Evolutionary conservation across 1,139 yeast species (phyloP), one percentile per base, ranked within the genome.

Genomic region (Nakaseomyces bracarensis): DNA sequence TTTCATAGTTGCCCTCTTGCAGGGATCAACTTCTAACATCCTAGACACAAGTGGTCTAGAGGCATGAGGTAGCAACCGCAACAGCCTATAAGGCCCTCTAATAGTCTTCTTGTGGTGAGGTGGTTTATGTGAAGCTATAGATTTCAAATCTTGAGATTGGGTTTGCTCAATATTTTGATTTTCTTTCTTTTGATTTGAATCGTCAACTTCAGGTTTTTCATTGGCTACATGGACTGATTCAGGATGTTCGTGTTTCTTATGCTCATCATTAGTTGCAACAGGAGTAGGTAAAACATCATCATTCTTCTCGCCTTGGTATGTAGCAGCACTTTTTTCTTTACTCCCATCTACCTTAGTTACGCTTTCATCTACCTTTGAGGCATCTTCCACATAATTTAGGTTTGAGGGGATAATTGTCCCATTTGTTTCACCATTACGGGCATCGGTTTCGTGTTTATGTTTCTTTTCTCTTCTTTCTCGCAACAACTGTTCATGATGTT

Each of bases 61-160:
- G 3, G 87, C 87, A 51, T 80, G 83, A 2, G 98, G 98, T 39
- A 93, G 68, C 49, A 91, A 69, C 55, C 96, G 74, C 70, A 91
- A 71, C 49, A 93, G 67, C 53, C 97, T 71, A 70, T 91, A 86
- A 2, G 97, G 96, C 1, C 98, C 98, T 47, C 65, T 68, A 10
- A 68, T 60, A 0, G 66, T 53, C 41, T 54, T 50, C 49, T 50
- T 60, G 28, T 54, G 57, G 8, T 34, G 13, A 44, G 42, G 13
- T 23, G 47, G 43, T 29, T 47, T 21, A 33, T 49, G 49, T 31
- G 51, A 44, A 3, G 48, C 48, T n/a, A 50, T 35, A 6, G 39
- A 27, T 28, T 37, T 37, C 22, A 27, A 14, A 20, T 37, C 39
- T 19, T 15, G 38, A 1, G 30, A 23, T 25, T 23, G 27, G 19